These are phyloP conservation scores for Nasturtium officinale DNA, from an alignment of 345 rosid genomes.

Conservation along the genomic window DNA sequence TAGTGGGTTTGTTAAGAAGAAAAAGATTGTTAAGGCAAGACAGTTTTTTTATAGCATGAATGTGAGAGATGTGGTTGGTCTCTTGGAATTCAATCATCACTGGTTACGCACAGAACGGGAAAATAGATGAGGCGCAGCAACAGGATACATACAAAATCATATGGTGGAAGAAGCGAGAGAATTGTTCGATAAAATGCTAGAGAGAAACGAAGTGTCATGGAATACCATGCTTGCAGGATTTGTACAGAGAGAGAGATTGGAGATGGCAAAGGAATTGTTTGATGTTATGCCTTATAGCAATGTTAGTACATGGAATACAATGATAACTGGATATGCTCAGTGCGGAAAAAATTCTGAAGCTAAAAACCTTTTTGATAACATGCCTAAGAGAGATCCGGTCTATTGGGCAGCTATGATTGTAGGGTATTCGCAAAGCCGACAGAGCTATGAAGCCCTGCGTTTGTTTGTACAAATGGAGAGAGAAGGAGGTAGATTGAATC, in stretches of 20 bases:
- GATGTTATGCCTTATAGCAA: conserved; percentile 58
- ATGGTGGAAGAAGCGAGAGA: conserved; percentile 59
- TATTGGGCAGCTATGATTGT: conserved; percentile 85
- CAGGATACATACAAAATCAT: conserved; percentile 63
- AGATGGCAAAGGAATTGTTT: conserved; percentile 62
- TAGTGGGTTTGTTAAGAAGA: conserved; percentile 64
- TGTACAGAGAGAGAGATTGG: conserved; percentile 57
- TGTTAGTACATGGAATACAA: conserved; percentile 69
- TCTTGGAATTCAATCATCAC: conserved; percentile 68
- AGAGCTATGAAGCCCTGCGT: conserved; percentile 54
- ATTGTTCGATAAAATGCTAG: conserved; percentile 59
- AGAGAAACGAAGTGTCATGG: conserved; percentile 63
- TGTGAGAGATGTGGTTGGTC: conserved; percentile 50
- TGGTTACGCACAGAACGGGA: conserved; percentile 61
- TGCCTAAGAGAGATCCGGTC: conserved; percentile 59
- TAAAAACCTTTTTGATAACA: conserved; percentile 53
- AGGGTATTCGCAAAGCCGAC: conserved; percentile 63
- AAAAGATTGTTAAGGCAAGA: conserved; percentile 52
- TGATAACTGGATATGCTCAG: conserved; percentile 71
- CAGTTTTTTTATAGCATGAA: conserved; percentile 53
- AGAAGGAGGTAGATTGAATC: conserved; percentile 60
- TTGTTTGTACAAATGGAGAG: conserved; percentile 64
- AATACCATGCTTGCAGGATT: conserved; percentile 78
- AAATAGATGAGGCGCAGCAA: conserved; percentile 53
- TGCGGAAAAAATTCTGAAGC: conserved; percentile 51